A percentile compares a stretch with the other conserved stretches of the same genome.
These are phyloP conservation scores for Sphagnum tenellum DNA, from an alignment of 225 moss, liverwort and hornwort species.

Conservation along the genomic window DNA sequence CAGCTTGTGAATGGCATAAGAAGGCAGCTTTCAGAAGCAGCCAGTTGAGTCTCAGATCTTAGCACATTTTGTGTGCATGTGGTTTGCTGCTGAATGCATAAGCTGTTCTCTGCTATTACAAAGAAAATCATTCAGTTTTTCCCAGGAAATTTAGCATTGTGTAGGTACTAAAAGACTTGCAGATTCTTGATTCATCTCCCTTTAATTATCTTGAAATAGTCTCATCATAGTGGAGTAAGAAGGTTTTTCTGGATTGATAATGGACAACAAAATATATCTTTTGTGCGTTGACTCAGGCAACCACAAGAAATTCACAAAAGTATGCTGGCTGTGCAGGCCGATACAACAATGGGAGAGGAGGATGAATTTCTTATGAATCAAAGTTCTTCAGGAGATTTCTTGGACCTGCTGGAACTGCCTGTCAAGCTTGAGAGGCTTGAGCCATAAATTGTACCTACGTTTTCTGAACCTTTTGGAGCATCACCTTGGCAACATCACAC, in stretches of 20 bases:
- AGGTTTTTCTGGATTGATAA: not conserved
- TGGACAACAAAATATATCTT: not conserved
- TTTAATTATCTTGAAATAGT: constrained; percentile 6
- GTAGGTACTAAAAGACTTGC: not conserved
- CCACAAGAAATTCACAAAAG: not conserved
- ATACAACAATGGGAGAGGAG: constrained; percentile 40
- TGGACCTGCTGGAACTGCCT: constrained; percentile 35
- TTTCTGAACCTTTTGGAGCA: too few relatives aligned
- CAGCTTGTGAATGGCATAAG: too few relatives aligned
- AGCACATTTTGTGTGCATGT: too few relatives aligned
- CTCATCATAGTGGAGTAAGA: not conserved
- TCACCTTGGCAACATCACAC: too few relatives aligned
- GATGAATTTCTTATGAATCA: constrained; percentile 63
- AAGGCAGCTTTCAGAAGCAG: too few relatives aligned
- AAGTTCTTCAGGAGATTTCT: constrained; percentile 66
- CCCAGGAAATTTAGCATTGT: not conserved
- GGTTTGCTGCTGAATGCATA: too few relatives aligned
- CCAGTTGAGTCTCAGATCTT: too few relatives aligned
- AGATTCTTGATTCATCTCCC: constrained; percentile 9
- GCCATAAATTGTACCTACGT: too few relatives aligned
- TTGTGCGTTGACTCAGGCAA: constrained; percentile 1
- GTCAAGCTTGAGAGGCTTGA: constrained; percentile 27
- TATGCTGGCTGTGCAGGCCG: constrained; percentile 35
- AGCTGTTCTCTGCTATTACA: too few relatives aligned
- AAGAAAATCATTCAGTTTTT: not conserved